phyloP scores from a whole-genome alignment of 2,329 filamentous ascomycete genomes.

The Clarireedia homoeocarpa region DNA sequence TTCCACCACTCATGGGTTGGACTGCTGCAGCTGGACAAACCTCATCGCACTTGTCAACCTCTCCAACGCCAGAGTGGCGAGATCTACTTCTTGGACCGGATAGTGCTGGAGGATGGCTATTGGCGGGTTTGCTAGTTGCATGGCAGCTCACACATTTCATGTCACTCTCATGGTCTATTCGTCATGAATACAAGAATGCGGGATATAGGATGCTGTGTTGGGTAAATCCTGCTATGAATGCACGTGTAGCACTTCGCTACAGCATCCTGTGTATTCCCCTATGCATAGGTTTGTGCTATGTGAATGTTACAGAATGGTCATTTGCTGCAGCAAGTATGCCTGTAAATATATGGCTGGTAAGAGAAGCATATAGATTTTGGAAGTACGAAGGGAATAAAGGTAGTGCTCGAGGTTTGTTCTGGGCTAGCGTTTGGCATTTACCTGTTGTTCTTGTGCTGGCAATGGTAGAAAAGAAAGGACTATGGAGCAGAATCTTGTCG shows the following conservation, averaged over 20 bases:
- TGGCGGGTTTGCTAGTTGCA: slow-evolving; percentile 76
- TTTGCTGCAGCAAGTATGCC: slow-evolving; percentile 75
- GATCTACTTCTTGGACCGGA: slow-evolving; percentile 68
- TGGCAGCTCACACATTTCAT: slow-evolving; percentile 99
- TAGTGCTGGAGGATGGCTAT: slow-evolving; percentile 75
- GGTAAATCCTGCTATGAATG: slow-evolving; percentile 79
- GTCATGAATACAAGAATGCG: slow-evolving; percentile 75
- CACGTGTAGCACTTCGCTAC: slow-evolving; percentile 81
- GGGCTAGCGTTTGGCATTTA: slow-evolving; percentile 96
- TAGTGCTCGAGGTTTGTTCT: slow-evolving; percentile 79
- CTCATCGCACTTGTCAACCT: slow-evolving; percentile 62
- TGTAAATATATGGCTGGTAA: slow-evolving; percentile 78
- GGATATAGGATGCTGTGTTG: slow-evolving; percentile 71
- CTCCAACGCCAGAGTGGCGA: slow-evolving; percentile 57
- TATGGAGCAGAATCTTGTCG: slow-evolving; percentile 78
- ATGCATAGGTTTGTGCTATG: slow-evolving; percentile 70
- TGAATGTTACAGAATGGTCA: slow-evolving; percentile 74
- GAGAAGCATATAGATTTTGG: slow-evolving; percentile 78
- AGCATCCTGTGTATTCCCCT: slow-evolving; percentile 79
- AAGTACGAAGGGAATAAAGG: slow-evolving; percentile 68
- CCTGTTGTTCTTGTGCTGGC: slow-evolving; percentile 84
- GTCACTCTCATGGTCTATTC: slow-evolving; percentile 79
- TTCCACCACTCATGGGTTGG: slow-evolving; percentile 97
- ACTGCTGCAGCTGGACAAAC: slow-evolving; percentile 86
- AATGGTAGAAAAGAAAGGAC: slow-evolving; percentile 85